phyloP scores from a whole-genome alignment of 2,329 filamentous ascomycete species.

The Trichoderma simmonsii region DNA sequence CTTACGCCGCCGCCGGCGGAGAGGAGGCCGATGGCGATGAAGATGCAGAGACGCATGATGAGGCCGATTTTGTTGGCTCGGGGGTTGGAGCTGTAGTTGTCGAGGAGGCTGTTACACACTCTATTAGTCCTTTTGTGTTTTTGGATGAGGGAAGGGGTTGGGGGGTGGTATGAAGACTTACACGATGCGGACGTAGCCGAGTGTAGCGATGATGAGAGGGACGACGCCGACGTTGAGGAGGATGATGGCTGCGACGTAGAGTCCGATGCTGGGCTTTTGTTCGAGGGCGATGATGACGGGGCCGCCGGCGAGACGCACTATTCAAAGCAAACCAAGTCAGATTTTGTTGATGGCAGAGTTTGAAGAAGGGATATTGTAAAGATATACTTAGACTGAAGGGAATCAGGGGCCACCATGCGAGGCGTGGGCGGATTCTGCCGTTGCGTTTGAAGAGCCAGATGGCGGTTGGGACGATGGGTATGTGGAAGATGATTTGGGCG shows the following conservation, averaged over 20 bases:
- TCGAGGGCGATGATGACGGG: slow-evolving; percentile 28
- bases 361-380: too few species aligned
- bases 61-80: slow-evolving; percentile 21
- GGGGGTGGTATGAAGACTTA: slow-evolving; percentile 13
- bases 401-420: slow-evolving; percentile 30
- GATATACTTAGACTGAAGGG: slow-evolving; percentile 25
- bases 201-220: slow-evolving; percentile 26
- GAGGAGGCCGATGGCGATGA: slow-evolving; percentile 23
- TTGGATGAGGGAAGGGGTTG: neutral
- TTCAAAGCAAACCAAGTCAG: neutral
- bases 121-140: neutral
- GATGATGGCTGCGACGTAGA: slow-evolving; percentile 27
- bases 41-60: slow-evolving; percentile 21
- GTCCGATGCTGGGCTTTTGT: slow-evolving; percentile 22
- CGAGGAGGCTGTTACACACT: slow-evolving; percentile 20
- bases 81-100: slow-evolving; percentile 25
- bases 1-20: slow-evolving; percentile 23
- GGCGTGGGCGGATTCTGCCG: slow-evolving; percentile 27
- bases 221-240: slow-evolving; percentile 32
- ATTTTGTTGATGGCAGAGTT: neutral
- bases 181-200: slow-evolving; percentile 29
- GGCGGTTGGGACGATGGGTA: slow-evolving; percentile 26
- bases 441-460: slow-evolving; percentile 28
- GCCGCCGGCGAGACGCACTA: slow-evolving; percentile 30
- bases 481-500: slow-evolving; percentile 28